Percentiles rank a stretch among this genome's conserved stretches.
Evolutionary conservation across 2,329 filamentous ascomycete species (phyloP).

Genomic region (Drechslera avenae): DNA sequence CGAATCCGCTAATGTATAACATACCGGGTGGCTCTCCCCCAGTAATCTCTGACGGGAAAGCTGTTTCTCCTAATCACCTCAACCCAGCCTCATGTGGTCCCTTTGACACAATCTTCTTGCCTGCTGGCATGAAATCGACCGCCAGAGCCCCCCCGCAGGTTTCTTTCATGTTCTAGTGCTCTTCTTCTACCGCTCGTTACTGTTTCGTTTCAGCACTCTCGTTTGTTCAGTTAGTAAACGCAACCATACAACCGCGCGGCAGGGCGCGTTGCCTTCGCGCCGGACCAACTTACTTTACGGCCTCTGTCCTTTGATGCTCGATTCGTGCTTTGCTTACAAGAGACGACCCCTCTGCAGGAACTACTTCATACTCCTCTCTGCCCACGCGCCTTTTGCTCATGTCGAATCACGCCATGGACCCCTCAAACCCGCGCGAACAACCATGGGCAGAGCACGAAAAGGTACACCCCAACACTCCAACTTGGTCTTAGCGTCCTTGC

Average conservation of each 20-base stretch:
- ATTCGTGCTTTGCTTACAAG: conserved; percentile 43
- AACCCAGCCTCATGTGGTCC: conserved; percentile 21
- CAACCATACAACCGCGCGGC: conserved; percentile 33
- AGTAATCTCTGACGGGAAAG: conserved; percentile 20
- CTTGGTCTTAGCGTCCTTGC: background rate
- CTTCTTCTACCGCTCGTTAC: conserved; percentile 33
- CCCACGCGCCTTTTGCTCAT: conserved; percentile 25
- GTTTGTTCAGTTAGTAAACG: conserved; percentile 39
- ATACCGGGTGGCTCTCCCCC: conserved; percentile 21
- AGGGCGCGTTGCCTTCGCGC: conserved; percentile 36
- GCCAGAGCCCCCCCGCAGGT: conserved; percentile 32
- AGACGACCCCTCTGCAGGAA: conserved; percentile 30
- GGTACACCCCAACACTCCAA: conserved; percentile 43
- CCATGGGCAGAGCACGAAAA: conserved; percentile 56
- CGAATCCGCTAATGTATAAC: conserved; percentile 23
- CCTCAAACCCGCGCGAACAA: conserved; percentile 43
- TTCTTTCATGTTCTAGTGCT: conserved; percentile 32
- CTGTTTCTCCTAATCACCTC: conserved; percentile 22
- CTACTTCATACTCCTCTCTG: conserved; percentile 39
- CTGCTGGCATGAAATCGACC: conserved; percentile 37
- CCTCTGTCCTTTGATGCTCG: conserved; percentile 45
- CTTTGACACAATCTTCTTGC: conserved; percentile 23
- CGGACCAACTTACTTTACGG: conserved; percentile 40
- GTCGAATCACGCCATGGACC: conserved; percentile 45
- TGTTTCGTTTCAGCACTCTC: conserved; percentile 39